Evolutionary conservation across 176 grass and related monocot species (phyloP).

Genomic region (Cenchrus purpureus): DNA sequence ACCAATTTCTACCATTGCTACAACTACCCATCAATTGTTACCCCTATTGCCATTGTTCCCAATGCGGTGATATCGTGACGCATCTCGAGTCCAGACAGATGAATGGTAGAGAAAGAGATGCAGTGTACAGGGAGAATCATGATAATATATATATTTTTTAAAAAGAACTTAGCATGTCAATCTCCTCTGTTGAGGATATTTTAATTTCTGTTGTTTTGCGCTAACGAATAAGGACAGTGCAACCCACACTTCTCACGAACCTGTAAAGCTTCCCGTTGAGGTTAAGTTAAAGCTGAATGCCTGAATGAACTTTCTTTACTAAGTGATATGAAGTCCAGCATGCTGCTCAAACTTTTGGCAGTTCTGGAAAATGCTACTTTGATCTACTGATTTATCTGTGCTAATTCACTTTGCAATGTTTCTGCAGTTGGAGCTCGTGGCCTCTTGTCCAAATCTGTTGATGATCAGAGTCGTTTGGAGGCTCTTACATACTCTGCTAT

Average conservation of each 20-base stretch:
- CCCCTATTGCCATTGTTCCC: background rate
- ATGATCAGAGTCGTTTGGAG: constrained; percentile 59
- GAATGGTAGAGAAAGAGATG: background rate
- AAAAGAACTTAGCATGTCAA: background rate
- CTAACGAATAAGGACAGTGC: background rate
- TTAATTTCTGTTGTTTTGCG: background rate
- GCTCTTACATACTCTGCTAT: constrained; percentile 83
- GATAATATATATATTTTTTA: background rate
- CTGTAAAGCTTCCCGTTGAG: background rate
- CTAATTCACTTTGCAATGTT: constrained; percentile 28
- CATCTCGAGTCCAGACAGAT: background rate
- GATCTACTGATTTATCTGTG: constrained; percentile 17
- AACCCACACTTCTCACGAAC: background rate
- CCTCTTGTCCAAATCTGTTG: constrained; percentile 53
- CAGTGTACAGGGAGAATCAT: background rate
- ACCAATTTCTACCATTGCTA: background rate
- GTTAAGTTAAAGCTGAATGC: background rate
- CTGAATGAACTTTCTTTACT: background rate
- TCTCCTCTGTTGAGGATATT: background rate
- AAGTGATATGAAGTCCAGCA: constrained; percentile 2
- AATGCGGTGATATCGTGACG: background rate
- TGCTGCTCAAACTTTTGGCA: constrained; percentile 23
- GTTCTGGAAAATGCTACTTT: constrained; percentile 2
- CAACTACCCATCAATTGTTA: background rate
- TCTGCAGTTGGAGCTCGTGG: constrained; percentile 78